Evolutionary conservation across 257 asterid genomes (phyloP).

Genomic region (Solanum rostratum): DNA sequence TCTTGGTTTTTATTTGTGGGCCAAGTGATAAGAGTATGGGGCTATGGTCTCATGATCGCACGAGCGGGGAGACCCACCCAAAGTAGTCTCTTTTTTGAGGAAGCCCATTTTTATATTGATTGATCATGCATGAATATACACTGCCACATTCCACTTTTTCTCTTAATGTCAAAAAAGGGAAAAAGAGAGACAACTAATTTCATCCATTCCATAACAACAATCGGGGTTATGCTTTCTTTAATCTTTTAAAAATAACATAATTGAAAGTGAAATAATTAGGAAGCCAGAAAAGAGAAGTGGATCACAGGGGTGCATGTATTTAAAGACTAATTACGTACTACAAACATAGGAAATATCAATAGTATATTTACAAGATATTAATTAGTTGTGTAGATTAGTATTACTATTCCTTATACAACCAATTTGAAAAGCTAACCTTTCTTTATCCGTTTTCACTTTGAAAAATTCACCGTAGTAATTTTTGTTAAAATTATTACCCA

Average conservation of each 20-base stretch:
- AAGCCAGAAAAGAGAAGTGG: not conserved
- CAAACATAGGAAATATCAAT: too few species aligned
- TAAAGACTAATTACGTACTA: too few species aligned
- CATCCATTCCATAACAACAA: not conserved
- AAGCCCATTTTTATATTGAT: slow-evolving; percentile 14
- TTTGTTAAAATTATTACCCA: not conserved
- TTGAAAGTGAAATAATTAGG: not conserved
- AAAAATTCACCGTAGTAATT: not conserved
- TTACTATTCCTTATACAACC: not conserved
- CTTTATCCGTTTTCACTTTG: not conserved
- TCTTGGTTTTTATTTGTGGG: not conserved
- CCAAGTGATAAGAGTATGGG: slow-evolving; percentile 25
- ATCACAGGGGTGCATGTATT: not conserved
- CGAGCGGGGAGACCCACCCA: slow-evolving; percentile 70
- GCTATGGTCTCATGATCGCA: slow-evolving; percentile 58
- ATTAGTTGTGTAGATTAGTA: too few species aligned
- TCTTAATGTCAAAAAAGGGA: not conserved
- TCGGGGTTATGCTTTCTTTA: not conserved
- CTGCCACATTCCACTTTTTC: not conserved
- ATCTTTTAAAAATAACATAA: not conserved
- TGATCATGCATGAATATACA: slow-evolving; percentile 21
- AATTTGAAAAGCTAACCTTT: not conserved
- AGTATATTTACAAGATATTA: too few species aligned
- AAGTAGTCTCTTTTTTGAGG: slow-evolving; percentile 13
- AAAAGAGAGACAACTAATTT: not conserved